Evolutionary conservation across 2,329 filamentous ascomycete species (phyloP).

Genomic region (Alternaria hordeiaustralica): DNA sequence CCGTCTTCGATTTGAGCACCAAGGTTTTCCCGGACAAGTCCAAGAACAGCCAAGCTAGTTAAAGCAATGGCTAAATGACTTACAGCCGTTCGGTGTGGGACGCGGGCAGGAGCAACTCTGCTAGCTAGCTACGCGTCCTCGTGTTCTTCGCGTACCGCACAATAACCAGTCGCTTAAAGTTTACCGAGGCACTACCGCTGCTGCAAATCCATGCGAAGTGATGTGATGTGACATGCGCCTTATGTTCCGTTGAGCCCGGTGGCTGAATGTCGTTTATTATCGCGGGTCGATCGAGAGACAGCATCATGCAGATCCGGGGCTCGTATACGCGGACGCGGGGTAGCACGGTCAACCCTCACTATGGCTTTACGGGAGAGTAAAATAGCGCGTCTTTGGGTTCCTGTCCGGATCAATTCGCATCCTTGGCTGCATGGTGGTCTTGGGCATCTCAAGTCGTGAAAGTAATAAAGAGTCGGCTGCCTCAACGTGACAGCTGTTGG

Average conservation of each 20-base stretch:
- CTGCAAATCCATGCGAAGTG: not conserved
- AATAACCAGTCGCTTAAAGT: not conserved
- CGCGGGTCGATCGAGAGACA: slow-evolving; percentile 5
- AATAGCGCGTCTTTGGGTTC: not conserved
- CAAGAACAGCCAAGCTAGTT: not conserved
- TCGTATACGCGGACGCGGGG: slow-evolving; percentile 8
- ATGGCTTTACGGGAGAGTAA: not conserved
- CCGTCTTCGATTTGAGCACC: slow-evolving; percentile 25
- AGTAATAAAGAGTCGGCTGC: not conserved
- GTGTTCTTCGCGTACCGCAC: not conserved
- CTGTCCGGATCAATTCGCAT: not conserved
- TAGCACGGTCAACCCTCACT: not conserved
- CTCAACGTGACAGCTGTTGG: not conserved
- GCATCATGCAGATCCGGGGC: slow-evolving; percentile 1
- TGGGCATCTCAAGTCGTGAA: not conserved
- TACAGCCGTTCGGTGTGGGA: not conserved
- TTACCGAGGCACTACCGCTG: not conserved
- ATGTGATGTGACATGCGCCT: not conserved
- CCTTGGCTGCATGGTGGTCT: not conserved
- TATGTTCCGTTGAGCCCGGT: slow-evolving; percentile 7
- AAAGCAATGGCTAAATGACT: not conserved
- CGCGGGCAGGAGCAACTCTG: not conserved
- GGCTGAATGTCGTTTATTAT: slow-evolving; percentile 17
- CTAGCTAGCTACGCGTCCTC: not conserved
- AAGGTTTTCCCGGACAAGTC: slow-evolving; percentile 23